These are phyloP conservation scores for Camillea tinctor DNA, from an alignment of 2,329 filamentous ascomycete genomes.

Conservation along the genomic window DNA sequence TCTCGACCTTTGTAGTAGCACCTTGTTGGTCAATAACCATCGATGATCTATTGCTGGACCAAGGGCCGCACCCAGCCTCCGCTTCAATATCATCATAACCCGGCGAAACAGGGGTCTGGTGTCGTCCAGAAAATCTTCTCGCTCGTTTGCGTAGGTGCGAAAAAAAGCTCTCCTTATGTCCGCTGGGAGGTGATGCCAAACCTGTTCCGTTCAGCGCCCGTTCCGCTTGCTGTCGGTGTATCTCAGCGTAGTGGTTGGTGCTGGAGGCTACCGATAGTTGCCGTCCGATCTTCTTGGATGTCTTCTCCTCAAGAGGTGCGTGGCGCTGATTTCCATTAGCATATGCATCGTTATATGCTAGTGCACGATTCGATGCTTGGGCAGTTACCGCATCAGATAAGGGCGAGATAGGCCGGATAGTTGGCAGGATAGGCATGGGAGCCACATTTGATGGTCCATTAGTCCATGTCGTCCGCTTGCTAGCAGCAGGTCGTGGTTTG, in stretches of 20 bases:
- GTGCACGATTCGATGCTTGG: conserved; percentile 70
- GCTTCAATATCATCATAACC: conserved; percentile 85
- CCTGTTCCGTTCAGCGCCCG: conserved; percentile 83
- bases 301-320: conserved; percentile 58
- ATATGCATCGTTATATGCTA: conserved; percentile 52
- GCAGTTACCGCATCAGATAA: conserved; percentile 90
- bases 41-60: conserved; percentile 82
- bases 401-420: conserved; percentile 92
- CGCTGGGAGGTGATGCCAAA: conserved; percentile 72
- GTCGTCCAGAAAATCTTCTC: conserved; percentile 85
- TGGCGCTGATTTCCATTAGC: conserved; percentile 39
- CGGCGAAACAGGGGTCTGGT: conserved; percentile 77
- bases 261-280: conserved; percentile 91
- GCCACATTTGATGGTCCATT: conserved; percentile 77
- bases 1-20: conserved; percentile 51
- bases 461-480: conserved; percentile 91
- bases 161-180: conserved; percentile 94
- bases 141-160: conserved; percentile 94
- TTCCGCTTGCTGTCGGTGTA: conserved; percentile 88
- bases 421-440: conserved; percentile 94
- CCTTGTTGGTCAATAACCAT: conserved; percentile 67
- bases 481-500: conserved; percentile 53
- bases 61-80: conserved; percentile 88
- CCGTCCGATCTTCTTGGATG: conserved; percentile 86
- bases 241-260: conserved; percentile 88